phyloP scores from a whole-genome alignment of 1,284 basidiomycete species.

The Boletellus deceptivus region DNA sequence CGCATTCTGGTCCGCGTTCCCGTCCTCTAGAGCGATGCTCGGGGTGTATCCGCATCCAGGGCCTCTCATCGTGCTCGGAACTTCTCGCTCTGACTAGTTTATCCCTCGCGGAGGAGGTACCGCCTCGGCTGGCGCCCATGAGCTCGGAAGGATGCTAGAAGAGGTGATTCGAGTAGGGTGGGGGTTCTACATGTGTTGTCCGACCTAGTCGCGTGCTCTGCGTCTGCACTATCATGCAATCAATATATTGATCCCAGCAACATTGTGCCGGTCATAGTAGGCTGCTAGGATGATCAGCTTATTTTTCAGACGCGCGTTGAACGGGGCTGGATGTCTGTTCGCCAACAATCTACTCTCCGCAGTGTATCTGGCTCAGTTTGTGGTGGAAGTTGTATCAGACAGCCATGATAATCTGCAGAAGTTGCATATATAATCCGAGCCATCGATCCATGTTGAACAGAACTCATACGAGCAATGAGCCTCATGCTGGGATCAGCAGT shows the following conservation, averaged over 20 bases:
- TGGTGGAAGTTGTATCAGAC: too few relatives aligned
- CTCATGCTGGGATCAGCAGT: too few relatives aligned
- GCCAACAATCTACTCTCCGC: too few relatives aligned
- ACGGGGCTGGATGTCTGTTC: too few relatives aligned
- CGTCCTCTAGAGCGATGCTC: constrained; percentile 69
- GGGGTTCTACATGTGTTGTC: constrained; percentile 23
- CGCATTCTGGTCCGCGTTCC: constrained; percentile 87
- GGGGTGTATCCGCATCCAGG: constrained; percentile 37
- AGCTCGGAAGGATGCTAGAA: constrained; percentile 25
- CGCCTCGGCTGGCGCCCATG: constrained; percentile 47
- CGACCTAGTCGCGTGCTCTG: not conserved
- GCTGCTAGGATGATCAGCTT: too few relatives aligned
- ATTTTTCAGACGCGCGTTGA: too few relatives aligned
- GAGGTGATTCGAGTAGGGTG: constrained; percentile 26
- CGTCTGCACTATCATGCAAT: not conserved
- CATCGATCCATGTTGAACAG: too few relatives aligned
- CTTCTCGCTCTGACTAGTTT: constrained; percentile 43
- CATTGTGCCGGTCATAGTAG: too few relatives aligned
- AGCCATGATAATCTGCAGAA: too few relatives aligned
- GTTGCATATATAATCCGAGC: too few relatives aligned
- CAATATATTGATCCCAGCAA: not conserved
- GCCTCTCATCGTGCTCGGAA: constrained; percentile 30
- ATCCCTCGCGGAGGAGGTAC: constrained; percentile 49
- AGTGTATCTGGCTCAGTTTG: too few relatives aligned
- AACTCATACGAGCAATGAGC: too few relatives aligned